These are phyloP conservation scores for Scutellaria minor DNA, from an alignment of 257 asterid species.

Conservation along the genomic window DNA sequence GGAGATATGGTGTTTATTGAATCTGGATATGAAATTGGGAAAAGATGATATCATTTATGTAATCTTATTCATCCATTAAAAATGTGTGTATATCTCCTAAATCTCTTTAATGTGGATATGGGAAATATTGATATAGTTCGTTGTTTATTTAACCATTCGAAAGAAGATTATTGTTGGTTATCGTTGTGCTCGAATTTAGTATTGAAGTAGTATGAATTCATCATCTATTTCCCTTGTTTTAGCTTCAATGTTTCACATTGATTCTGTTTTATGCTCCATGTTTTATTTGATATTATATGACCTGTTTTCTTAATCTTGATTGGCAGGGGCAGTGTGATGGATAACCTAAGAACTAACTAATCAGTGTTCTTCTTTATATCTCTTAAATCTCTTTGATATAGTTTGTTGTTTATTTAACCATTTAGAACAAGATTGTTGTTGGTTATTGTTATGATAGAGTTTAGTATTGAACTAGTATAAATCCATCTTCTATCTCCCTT, in stretches of 20 bases:
- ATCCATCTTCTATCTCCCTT: not conserved
- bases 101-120: not conserved
- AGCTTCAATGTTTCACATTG: too few relatives aligned
- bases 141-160: not conserved
- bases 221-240: too few relatives aligned
- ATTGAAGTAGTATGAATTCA: too few relatives aligned
- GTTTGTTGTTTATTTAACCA: conserved; percentile 5
- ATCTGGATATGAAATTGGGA: conserved; percentile 5
- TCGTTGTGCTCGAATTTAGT: too few relatives aligned
- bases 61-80: not conserved
- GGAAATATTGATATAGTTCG: not conserved
- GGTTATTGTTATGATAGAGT: too few relatives aligned
- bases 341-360: too few relatives aligned
- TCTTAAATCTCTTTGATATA: not conserved
- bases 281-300: not conserved
- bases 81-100: not conserved
- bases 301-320: not conserved
- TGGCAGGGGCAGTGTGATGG: not conserved
- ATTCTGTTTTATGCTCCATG: too few relatives aligned
- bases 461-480: too few relatives aligned
- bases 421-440: too few relatives aligned
- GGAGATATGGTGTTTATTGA: not conserved
- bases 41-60: not conserved
- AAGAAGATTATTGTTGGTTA: too few relatives aligned
- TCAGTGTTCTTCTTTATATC: too few relatives aligned